Conservation (phyloP, 2,329 filamentous ascomycete genomes). For the Aureobasidium leucospermi region DNA sequence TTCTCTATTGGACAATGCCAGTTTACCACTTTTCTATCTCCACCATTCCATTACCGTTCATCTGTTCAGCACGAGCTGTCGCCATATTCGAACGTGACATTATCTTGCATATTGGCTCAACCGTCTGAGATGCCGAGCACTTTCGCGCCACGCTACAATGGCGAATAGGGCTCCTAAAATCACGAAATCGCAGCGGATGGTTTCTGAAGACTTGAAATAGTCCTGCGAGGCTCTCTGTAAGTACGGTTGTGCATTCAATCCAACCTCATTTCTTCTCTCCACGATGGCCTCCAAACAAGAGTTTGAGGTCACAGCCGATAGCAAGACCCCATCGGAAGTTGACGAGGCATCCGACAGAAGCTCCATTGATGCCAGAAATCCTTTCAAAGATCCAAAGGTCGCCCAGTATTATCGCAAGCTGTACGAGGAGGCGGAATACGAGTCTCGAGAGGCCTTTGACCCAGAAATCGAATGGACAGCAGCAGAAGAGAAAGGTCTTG, state of each 20-base stretch:
- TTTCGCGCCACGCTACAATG: background rate
- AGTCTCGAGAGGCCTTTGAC: slow-evolving; percentile 53
- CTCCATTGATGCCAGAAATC: slow-evolving; percentile 15
- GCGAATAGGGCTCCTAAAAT: background rate
- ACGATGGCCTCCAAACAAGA: background rate
- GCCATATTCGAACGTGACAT: background rate
- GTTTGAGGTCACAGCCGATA: background rate
- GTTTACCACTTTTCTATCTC: background rate
- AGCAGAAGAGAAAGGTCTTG: slow-evolving; percentile 48
- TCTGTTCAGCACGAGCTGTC: background rate
- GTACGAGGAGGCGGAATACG: slow-evolving; percentile 48
- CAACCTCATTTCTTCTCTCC: background rate
- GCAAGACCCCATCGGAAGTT: background rate
- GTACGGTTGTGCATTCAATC: no score
- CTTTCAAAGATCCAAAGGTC: slow-evolving; percentile 44
- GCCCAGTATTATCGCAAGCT: slow-evolving; percentile 48
- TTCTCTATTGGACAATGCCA: background rate
- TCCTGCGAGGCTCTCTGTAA: background rate
- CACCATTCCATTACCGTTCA: background rate
- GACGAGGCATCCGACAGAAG: slow-evolving; percentile 4
- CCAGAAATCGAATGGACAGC: slow-evolving; percentile 49
- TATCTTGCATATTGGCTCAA: background rate
- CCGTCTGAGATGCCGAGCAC: background rate
- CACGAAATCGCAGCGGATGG: background rate
- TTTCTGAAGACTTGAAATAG: background rate